Evolutionary conservation across 257 asterid genomes (phyloP).

Genomic region (Primulina tabacum): DNA sequence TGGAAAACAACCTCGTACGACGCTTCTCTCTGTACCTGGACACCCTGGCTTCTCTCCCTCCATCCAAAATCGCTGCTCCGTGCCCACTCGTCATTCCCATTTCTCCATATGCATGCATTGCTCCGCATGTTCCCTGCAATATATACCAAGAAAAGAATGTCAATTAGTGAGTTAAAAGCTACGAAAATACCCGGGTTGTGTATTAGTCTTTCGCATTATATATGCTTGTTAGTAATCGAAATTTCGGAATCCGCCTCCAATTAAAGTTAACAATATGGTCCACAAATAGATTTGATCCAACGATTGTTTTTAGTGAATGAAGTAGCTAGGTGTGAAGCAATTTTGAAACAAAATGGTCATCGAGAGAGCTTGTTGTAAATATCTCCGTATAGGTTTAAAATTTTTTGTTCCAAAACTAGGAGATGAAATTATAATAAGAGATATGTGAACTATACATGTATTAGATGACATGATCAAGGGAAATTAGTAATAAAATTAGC

Average conservation of each 20-base stretch:
- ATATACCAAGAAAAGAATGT: background rate
- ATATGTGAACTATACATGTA: background rate
- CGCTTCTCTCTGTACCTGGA: conserved; percentile 83
- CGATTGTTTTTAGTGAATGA: background rate
- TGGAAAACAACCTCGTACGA: conserved; percentile 80
- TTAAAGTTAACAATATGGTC: no score
- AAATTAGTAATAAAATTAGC: background rate
- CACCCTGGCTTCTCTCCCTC: conserved; percentile 85
- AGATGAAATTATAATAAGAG: no score
- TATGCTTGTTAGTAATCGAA: no score
- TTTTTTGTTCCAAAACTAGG: no score
- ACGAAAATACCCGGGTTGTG: no score
- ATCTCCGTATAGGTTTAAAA: background rate
- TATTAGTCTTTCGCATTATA: no score
- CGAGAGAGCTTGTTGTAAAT: background rate
- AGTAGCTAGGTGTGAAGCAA: background rate
- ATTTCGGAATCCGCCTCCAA: background rate
- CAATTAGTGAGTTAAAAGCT: no score
- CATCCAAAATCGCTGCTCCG: conserved; percentile 32
- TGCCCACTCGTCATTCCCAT: conserved; percentile 39
- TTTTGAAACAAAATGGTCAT: background rate
- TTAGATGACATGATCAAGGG: background rate
- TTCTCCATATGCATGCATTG: conserved; percentile 42
- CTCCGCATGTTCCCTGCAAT: conserved; percentile 55
- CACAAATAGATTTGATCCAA: no score